These are phyloP conservation scores for Elsinoe batatas DNA, from an alignment of 2,329 filamentous ascomycete species.

Conservation along the genomic window DNA sequence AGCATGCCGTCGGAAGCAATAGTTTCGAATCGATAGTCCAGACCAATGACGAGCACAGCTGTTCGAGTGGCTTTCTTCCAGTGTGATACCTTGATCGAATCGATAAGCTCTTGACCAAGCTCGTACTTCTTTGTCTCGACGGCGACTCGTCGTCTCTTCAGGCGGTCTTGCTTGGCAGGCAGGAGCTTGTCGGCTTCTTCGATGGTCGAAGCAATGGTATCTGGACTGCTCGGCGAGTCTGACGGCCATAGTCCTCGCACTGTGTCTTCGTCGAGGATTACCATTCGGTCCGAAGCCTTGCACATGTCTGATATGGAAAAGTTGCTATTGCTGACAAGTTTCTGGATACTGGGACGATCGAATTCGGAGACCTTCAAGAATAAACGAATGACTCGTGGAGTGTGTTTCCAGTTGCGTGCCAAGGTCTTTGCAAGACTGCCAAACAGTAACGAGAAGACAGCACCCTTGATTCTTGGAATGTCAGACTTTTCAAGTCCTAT, in stretches of 20 bases:
- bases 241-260: constrained; percentile 62
- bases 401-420: constrained; percentile 87
- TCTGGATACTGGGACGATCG: constrained; percentile 91
- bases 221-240: constrained; percentile 20
- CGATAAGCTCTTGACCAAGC: constrained; percentile 71
- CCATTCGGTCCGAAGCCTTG: constrained; percentile 74
- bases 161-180: constrained; percentile 58
- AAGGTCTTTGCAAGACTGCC: constrained; percentile 82
- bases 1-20: constrained; percentile 75
- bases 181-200: constrained; percentile 54
- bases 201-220: constrained; percentile 25
- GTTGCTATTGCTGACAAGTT: constrained; percentile 67
- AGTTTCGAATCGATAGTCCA: constrained; percentile 84
- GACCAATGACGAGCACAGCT: constrained; percentile 79
- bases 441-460: constrained; percentile 81
- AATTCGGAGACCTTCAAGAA: constrained; percentile 85
- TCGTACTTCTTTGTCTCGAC: constrained; percentile 78
- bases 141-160: constrained; percentile 61
- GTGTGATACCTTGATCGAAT: constrained; percentile 67
- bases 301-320: constrained; percentile 89
- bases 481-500: constrained; percentile 70
- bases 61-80: constrained; percentile 94
- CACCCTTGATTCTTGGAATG: constrained; percentile 87
- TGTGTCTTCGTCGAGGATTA: constrained; percentile 63
- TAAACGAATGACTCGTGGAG: constrained; percentile 75